phyloP scores from a whole-genome alignment of 2,329 filamentous ascomycete genomes.

The Ophiocordyceps sinensis region DNA sequence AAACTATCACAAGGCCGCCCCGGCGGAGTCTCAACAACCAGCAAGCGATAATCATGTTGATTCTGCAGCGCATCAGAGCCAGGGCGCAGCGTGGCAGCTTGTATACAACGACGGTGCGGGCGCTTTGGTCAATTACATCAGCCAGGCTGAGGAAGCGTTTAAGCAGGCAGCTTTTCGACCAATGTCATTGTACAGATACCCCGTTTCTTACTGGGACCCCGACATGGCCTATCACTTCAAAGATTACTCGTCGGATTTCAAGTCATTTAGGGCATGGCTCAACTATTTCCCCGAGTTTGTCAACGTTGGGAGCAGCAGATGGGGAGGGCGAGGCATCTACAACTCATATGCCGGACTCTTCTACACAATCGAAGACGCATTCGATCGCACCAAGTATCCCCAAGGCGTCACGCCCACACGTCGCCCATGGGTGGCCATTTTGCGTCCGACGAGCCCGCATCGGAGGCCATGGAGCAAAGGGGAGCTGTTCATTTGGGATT shows the following conservation, averaged over 20 bases:
- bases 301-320: too few relatives aligned
- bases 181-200: slow-evolving; percentile 19
- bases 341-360: slow-evolving; percentile 28
- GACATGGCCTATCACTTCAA: slow-evolving; percentile 11
- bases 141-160: not conserved
- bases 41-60: slow-evolving; percentile 8
- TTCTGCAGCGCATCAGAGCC: not conserved
- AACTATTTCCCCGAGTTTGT: slow-evolving; percentile 4
- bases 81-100: not conserved
- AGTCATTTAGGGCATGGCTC: slow-evolving; percentile 11
- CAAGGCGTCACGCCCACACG: slow-evolving; percentile 11
- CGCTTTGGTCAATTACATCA: not conserved
- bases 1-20: slow-evolving; percentile 18
- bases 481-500: slow-evolving; percentile 43
- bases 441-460: slow-evolving; percentile 28
- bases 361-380: slow-evolving; percentile 22
- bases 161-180: slow-evolving; percentile 5
- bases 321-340: not conserved
- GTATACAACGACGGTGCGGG: slow-evolving; percentile 1
- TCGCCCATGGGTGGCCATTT: slow-evolving; percentile 37
- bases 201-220: slow-evolving; percentile 24
- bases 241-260: slow-evolving; percentile 7
- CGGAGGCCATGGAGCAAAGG: slow-evolving; percentile 13
- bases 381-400: slow-evolving; percentile 3
- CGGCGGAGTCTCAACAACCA: slow-evolving; percentile 19